phyloP scores from a whole-genome alignment of 2,329 filamentous ascomycete species.

The Tolypocladium nubicola region DNA sequence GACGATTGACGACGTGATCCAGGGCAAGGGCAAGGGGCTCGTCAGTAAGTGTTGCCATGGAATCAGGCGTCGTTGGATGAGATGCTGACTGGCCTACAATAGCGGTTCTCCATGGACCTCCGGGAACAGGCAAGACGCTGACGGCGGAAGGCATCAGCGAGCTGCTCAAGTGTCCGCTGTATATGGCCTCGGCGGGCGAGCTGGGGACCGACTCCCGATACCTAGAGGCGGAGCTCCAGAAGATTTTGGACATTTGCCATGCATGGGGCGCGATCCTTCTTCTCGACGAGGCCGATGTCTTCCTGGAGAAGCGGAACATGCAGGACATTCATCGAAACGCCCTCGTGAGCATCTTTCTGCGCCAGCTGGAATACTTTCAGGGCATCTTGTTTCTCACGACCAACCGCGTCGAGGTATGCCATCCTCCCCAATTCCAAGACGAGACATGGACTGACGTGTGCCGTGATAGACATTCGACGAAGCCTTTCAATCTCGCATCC shows the following conservation, averaged over 20 bases:
- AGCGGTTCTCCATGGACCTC: conserved; percentile 71
- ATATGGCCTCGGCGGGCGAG: conserved; percentile 75
- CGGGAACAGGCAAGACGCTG: conserved; percentile 80
- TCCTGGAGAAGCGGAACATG: conserved; percentile 72
- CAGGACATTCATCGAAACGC: conserved; percentile 79
- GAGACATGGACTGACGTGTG: not conserved
- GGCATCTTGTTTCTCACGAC: conserved; percentile 86
- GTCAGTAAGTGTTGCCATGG: conserved; percentile 37
- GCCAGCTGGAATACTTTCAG: conserved; percentile 83
- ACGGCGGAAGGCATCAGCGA: conserved; percentile 83
- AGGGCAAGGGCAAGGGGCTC: conserved; percentile 78
- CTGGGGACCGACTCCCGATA: conserved; percentile 66
- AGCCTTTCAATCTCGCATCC: conserved; percentile 80
- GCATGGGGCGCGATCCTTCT: conserved; percentile 78
- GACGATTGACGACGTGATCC: conserved; percentile 73
- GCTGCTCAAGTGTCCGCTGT: conserved; percentile 68
- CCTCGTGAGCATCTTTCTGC: conserved; percentile 77
- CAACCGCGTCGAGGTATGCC: conserved; percentile 60
- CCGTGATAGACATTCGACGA: conserved; percentile 66
- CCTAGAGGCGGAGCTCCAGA: conserved; percentile 68
- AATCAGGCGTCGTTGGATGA: not conserved
- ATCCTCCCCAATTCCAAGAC: not conserved
- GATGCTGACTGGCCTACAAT: not conserved
- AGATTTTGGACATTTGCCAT: conserved; percentile 77
- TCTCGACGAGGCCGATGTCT: conserved; percentile 78